phyloP scores from a whole-genome alignment of 148 eudicot species.

The Dysphania ambrosioides region DNA sequence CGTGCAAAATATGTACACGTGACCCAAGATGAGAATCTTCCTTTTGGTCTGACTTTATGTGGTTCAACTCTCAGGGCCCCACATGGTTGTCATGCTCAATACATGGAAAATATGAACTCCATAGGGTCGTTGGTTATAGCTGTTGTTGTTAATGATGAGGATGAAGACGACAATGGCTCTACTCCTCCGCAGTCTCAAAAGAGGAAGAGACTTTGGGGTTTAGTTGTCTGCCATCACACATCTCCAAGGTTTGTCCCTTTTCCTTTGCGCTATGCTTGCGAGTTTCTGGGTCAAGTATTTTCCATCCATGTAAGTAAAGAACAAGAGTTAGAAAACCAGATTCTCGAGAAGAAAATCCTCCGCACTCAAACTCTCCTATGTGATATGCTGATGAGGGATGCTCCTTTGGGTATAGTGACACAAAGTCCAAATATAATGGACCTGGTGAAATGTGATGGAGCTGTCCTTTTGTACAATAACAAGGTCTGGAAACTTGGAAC shows the following conservation, averaged over 20 bases:
- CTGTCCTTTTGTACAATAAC: conserved; percentile 64
- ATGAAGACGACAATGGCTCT: conserved; percentile 46
- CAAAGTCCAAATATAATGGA: conserved; percentile 89
- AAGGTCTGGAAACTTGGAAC: conserved; percentile 55
- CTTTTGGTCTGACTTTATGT: conserved; percentile 68
- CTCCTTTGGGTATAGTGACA: conserved; percentile 74
- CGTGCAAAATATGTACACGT: conserved; percentile 67
- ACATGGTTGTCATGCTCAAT: conserved; percentile 81
- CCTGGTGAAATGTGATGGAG: conserved; percentile 96
- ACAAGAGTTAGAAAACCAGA: conserved; percentile 69
- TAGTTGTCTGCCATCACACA: conserved; percentile 86
- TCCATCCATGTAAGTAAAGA: conserved; percentile 87
- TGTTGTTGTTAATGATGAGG: conserved; percentile 78
- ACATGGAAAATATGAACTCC: conserved; percentile 93
- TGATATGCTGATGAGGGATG: conserved; percentile 89
- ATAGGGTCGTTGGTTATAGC: conserved; percentile 93
- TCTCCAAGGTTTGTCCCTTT: conserved; percentile 90
- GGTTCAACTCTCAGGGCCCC: conserved; percentile 94
- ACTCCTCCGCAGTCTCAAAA: conserved; percentile 49
- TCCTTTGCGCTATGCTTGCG: conserved; percentile 90
- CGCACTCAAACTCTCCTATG: conserved; percentile 87
- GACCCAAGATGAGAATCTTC: conserved; percentile 65
- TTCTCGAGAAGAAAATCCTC: conserved; percentile 78
- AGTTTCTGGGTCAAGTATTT: conserved; percentile 87
- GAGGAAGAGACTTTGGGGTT: conserved; percentile 84